Conservation (phyloP, 164 flowering plant genomes). For the Berberis vulgaris region DNA sequence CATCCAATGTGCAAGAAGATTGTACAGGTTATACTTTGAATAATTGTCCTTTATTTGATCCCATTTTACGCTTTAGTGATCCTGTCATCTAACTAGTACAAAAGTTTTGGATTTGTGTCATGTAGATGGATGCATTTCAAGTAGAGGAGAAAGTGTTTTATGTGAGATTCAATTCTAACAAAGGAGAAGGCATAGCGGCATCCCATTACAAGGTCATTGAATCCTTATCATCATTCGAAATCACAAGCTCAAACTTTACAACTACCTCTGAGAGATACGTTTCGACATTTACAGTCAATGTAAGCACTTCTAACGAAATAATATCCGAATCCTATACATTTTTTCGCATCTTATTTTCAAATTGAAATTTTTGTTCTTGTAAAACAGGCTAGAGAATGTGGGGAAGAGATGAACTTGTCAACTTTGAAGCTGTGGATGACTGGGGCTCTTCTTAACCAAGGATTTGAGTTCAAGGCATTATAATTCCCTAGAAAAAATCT, state of each 20-base stretch:
- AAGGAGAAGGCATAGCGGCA: slow-evolving; percentile 48
- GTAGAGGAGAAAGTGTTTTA: slow-evolving; percentile 62
- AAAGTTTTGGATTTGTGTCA: background rate
- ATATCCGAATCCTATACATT: background rate
- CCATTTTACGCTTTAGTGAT: background rate
- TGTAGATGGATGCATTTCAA: slow-evolving; percentile 68
- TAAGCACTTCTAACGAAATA: slow-evolving; percentile 19
- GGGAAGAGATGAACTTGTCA: slow-evolving; percentile 35
- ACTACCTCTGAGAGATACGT: slow-evolving; percentile 33
- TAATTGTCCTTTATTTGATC: background rate
- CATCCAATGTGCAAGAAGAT: slow-evolving; percentile 27
- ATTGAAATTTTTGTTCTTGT: background rate
- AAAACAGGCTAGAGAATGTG: slow-evolving; percentile 44
- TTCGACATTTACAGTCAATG: slow-evolving; percentile 48
- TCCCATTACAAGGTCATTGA: slow-evolving; percentile 66
- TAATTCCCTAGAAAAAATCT: background rate
- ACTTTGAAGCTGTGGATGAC: slow-evolving; percentile 55
- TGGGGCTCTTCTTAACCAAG: slow-evolving; percentile 57
- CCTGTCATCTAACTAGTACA: too few relatives aligned
- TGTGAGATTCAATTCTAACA: slow-evolving; percentile 44
- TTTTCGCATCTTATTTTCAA: background rate
- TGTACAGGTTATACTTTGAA: slow-evolving; percentile 28
- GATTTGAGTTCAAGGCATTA: slow-evolving; percentile 37
- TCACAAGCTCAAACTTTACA: slow-evolving; percentile 48
- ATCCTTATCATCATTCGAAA: slow-evolving; percentile 37